Evolutionary conservation across 257 asterid species (phyloP), one percentile per base, ranked within the genome.

Genomic region (Solanum microdontum): DNA sequence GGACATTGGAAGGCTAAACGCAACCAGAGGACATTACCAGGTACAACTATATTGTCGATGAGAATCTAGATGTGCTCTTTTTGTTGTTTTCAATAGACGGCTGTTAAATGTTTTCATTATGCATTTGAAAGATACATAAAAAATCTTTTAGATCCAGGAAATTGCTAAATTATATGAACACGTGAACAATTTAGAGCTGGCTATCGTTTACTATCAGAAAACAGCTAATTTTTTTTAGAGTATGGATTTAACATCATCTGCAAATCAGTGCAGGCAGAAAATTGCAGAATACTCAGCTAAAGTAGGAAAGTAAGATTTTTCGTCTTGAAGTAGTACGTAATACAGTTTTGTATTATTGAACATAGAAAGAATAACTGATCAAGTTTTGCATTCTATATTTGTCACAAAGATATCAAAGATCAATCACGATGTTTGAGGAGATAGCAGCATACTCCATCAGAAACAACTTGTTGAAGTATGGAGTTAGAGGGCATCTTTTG

Each of bases 21-120:
- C 94, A 98, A 87, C 95, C 34, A 98, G 98, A 72, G 93, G 98
- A 94, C 93, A 95, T 88, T 95, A 92, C 93, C 94, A 96, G 99
- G 99, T 96, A 92, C 17, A 45, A 15, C 37, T 70, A 14, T 69
- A 76, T 39, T 39, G 12, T 39, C 12, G 4, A 39, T 39, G 45
- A 39, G 12, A 9, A 39, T 39, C 3, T 3, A 39, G 12, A 39
- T 39, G 12, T 85, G 51, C 14, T 10, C 13, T 40, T 9, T 40
- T 40, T 40, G 48, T 8, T 40, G 13, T 40, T 40, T 40, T 40
- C 48, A 40, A 40, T 40, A 40, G 13, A 40, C 48, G 13, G 13
- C 10, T 36, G 40, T 2, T 36, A 36, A 36, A 36, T 34, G 7
- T 34, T 37, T 37, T 37, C 10, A 37, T 37, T 37, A 8, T 37